Conservation (phyloP, 345 rosid species). For the Camelina laxa region DNA sequence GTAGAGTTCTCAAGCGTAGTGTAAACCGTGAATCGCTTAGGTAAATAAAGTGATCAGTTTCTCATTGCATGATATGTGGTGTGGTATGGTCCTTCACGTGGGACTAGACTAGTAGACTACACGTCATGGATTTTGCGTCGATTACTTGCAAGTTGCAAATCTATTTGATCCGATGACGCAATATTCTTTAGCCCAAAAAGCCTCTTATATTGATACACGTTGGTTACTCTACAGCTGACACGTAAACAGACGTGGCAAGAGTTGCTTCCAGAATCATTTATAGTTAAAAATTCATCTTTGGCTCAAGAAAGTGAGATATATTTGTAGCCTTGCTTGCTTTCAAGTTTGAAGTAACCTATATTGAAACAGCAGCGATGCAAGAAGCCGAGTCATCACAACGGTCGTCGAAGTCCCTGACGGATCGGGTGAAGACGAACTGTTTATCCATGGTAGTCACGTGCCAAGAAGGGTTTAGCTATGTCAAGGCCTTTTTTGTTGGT, state of each 20-base stretch:
- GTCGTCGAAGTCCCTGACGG: slow-evolving; percentile 37
- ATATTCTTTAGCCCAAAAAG: slow-evolving; percentile 10
- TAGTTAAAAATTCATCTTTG: slow-evolving; percentile 13
- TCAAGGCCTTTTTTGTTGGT: slow-evolving; percentile 57
- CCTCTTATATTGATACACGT: slow-evolving; percentile 10
- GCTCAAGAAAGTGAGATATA: slow-evolving; percentile 8
- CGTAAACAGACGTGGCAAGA: slow-evolving; percentile 35
- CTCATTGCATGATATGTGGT: neutral
- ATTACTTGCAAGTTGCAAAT: neutral
- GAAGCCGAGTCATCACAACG: slow-evolving; percentile 16
- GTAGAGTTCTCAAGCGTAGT: neutral
- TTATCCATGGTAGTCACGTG: slow-evolving; percentile 51
- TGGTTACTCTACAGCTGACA: neutral
- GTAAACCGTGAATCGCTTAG: neutral
- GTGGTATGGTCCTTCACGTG: neutral
- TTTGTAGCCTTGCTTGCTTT: neutral
- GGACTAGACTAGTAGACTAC: too few species aligned
- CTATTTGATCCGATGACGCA: neutral
- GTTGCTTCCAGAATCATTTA: slow-evolving; percentile 30
- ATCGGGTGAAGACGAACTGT: slow-evolving; percentile 47
- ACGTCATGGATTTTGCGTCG: slow-evolving; percentile 3
- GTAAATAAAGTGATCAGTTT: neutral
- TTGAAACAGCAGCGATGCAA: slow-evolving; percentile 23
- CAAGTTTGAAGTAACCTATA: neutral
- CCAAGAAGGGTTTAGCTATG: slow-evolving; percentile 53